Evolutionary conservation across 2,329 filamentous ascomycete genomes (phyloP).

Genomic region (Myrmaecium sp.): DNA sequence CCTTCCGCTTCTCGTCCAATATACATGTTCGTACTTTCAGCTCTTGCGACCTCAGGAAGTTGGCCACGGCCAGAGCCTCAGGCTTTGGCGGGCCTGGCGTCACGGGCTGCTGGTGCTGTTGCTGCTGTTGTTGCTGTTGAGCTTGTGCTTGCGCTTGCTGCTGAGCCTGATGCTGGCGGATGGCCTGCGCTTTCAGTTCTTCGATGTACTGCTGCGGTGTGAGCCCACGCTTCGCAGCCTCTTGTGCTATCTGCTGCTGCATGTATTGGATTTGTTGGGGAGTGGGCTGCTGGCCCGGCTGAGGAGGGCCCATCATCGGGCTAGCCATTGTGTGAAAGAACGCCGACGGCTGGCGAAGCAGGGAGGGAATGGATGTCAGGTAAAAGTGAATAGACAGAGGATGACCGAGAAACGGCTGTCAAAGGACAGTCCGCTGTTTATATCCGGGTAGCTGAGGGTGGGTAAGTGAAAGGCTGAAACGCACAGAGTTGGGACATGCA

Average conservation of each 20-base stretch:
- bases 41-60: conserved; percentile 69
- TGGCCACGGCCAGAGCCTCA: conserved; percentile 72
- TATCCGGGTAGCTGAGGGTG: no score
- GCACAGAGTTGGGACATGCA: no score
- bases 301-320: conserved; percentile 7
- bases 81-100: conserved; percentile 71
- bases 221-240: conserved; percentile 74
- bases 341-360: conserved; percentile 1
- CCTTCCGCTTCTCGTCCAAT: conserved; percentile 87
- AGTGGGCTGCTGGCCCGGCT: conserved; percentile 40
- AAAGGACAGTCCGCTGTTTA: no score
- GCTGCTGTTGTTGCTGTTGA: conserved; percentile 18
- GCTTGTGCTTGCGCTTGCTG: conserved; percentile 19
- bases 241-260: conserved; percentile 64
- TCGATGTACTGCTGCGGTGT: conserved; percentile 68
- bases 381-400: no score
- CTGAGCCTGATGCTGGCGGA: conserved; percentile 37
- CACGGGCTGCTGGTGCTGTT: conserved; percentile 42
- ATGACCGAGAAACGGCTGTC: no score
- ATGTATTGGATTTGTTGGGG: conserved; percentile 76
- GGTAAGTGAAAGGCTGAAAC: no score
- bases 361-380: not conserved
- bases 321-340: conserved; percentile 1
- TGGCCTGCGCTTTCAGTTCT: conserved; percentile 33
- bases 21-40: conserved; percentile 85